Percentiles rank a stretch among this genome's conserved stretches.
Conservation (phyloP, 2,329 filamentous ascomycete genomes). For the Daldinia eschscholtzii region DNA sequence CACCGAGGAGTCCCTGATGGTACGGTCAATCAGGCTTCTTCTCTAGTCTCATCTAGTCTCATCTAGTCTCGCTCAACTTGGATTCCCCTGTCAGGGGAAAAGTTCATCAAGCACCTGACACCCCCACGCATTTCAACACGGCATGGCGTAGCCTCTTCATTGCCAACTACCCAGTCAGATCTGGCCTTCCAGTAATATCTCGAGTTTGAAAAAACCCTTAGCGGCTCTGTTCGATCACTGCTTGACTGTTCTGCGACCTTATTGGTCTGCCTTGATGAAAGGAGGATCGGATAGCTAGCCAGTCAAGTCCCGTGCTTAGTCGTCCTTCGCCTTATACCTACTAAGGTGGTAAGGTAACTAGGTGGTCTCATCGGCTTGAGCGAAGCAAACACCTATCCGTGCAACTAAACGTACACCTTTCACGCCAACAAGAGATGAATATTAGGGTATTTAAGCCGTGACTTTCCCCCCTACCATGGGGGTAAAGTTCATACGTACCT, state of each 20-base stretch:
- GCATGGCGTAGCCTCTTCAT: constrained; percentile 32
- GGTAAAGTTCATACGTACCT: constrained; percentile 21
- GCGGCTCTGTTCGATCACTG: constrained; percentile 38
- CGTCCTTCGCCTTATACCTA: constrained; percentile 29
- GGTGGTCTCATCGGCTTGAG: constrained; percentile 34
- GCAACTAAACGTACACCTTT: constrained; percentile 22
- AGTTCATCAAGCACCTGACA: constrained; percentile 34
- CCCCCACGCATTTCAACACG: constrained; percentile 33
- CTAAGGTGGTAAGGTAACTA: constrained; percentile 5
- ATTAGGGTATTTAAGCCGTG: constrained; percentile 35
- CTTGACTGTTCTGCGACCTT: constrained; percentile 20
- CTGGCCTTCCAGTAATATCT: constrained; percentile 22
- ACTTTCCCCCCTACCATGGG: constrained; percentile 21
- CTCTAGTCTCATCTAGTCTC: constrained; percentile 10
- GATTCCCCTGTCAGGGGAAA: constrained; percentile 28
- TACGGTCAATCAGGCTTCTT: constrained; percentile 32
- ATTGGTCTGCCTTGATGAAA: constrained; percentile 30
- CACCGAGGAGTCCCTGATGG: constrained; percentile 32
- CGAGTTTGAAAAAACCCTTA: constrained; percentile 13
- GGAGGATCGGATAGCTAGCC: constrained; percentile 33
- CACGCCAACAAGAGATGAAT: constrained; percentile 13
- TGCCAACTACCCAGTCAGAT: constrained; percentile 23
- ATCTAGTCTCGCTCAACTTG: constrained; percentile 15
- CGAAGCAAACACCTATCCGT: constrained; percentile 26
- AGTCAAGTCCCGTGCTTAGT: constrained; percentile 29